Base-by-base conservation (phyloP, 129 eudicot species). In the Lactuca sativa region DNA sequence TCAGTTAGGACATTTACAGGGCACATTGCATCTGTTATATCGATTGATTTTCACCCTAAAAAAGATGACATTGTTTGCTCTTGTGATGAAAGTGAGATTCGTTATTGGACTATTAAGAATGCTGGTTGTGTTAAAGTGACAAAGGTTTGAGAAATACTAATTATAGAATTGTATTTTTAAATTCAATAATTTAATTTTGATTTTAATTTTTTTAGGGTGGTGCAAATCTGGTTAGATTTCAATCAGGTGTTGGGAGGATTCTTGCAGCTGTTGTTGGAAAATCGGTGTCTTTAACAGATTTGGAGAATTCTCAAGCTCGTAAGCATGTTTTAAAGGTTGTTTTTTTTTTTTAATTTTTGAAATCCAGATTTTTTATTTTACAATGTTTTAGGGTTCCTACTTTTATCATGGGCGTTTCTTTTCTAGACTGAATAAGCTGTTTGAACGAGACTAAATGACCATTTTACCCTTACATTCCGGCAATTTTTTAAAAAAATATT, bases 21-120 rank as follows among this genome's bases (percentile, higher is more conserved):
- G 30, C 96, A 85, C 76, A 73, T 82, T 51, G 77, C 81, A 4
- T 52, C 87, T 33, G 91, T 85, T 58, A 57, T 55, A 77, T 88
- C 96, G 9, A 38, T 85, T 38, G 91, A 88, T 59, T 83, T 81
- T 33, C 91, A 88, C 74, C 91, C 96, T 11, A 81, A 72, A 43
- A 77, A 73, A 16, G 88, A 77, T 30, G 95, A 88, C 71, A 65
- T 83, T 16, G 6, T 88, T 62, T 88, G 91, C 71, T 85, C 96
- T 40, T 88, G 85, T 83, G 96, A 88, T 56, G 86, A 75, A 31
- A 75, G 70, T 64, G 89, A 81, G 75, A 85, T 88, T 68, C 86
- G 96, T 36, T 88, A 75, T 66, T 88, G 96, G 96, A 79, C 63
- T 67, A 66, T 88, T 5, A 81, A 74, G 51, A 66, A 72, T 52